Evolutionary conservation across 139 green algal genomes (phyloP).

Genomic region (Volvox africanus): DNA sequence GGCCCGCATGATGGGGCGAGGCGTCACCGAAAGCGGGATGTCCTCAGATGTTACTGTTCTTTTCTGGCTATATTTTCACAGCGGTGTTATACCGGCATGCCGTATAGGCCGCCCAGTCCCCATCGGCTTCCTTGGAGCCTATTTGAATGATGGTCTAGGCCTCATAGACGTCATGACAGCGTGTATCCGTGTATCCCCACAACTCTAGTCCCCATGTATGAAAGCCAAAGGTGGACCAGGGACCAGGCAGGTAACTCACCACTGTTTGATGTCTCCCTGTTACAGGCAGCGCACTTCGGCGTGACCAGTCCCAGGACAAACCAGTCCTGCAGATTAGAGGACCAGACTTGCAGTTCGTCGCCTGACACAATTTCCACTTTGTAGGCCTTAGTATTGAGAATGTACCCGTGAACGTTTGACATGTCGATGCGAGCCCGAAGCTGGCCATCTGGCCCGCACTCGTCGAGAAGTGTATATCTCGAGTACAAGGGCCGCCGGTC

Average conservation of each 20-base stretch:
- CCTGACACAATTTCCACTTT: background rate
- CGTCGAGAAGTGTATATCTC: background rate
- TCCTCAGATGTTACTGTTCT: too few species aligned
- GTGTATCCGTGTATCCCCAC: background rate
- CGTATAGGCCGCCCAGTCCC: background rate
- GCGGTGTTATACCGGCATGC: background rate
- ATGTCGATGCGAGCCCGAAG: background rate
- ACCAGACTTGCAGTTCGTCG: background rate
- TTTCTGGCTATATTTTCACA: too few species aligned
- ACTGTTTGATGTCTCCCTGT: background rate
- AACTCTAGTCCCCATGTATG: background rate
- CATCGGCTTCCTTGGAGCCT: background rate
- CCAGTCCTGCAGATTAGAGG: background rate
- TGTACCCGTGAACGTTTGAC: background rate
- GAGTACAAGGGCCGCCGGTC: background rate
- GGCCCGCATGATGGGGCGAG: too few species aligned
- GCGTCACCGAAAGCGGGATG: too few species aligned
- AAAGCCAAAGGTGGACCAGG: background rate
- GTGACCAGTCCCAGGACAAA: conserved; percentile 2
- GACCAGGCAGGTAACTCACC: background rate
- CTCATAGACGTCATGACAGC: background rate
- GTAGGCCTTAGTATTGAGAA: background rate
- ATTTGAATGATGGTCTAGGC: background rate
- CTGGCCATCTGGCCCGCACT: background rate
- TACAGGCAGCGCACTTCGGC: background rate